phyloP scores from a whole-genome alignment of 306 rosid genomes.

The Glycine latifolia region DNA sequence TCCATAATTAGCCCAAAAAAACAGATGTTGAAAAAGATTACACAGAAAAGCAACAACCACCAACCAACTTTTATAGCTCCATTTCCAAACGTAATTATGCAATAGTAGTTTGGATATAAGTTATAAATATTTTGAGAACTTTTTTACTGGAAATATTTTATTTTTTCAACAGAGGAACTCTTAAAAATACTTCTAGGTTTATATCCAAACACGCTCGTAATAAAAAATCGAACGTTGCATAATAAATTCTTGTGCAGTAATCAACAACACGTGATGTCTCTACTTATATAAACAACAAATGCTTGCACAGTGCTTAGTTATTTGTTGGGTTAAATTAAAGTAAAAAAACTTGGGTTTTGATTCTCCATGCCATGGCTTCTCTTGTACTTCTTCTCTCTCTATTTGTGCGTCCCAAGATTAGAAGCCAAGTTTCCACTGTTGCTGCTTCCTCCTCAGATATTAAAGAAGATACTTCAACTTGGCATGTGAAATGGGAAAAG shows the following conservation, averaged over 20 bases:
- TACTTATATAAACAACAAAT: not conserved
- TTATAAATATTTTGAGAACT: too few relatives aligned
- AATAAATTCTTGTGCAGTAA: not conserved
- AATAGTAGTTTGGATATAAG: too few relatives aligned
- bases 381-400: slow-evolving; percentile 47
- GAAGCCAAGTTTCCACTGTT: slow-evolving; percentile 5
- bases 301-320: too few relatives aligned
- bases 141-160: too few relatives aligned
- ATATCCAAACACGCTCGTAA: too few relatives aligned
- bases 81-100: not conserved
- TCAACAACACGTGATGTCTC: not conserved
- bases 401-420: slow-evolving; percentile 27
- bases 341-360: not conserved
- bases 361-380: slow-evolving; percentile 52
- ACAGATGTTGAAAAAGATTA: slow-evolving; percentile 24
- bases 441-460: not conserved
- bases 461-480: slow-evolving; percentile 1
- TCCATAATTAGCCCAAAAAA: slow-evolving; percentile 38
- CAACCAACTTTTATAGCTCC: slow-evolving; percentile 12
- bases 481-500: not conserved
- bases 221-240: not conserved
- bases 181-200: too few relatives aligned
- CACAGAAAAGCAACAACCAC: slow-evolving; percentile 2
- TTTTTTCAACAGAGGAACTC: too few relatives aligned
- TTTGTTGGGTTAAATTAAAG: not conserved